Percentiles rank a stretch among this genome's conserved stretches.
Conservation (phyloP, 1,139 yeast genomes). For the Debaryomycetaceae sp. region DNA sequence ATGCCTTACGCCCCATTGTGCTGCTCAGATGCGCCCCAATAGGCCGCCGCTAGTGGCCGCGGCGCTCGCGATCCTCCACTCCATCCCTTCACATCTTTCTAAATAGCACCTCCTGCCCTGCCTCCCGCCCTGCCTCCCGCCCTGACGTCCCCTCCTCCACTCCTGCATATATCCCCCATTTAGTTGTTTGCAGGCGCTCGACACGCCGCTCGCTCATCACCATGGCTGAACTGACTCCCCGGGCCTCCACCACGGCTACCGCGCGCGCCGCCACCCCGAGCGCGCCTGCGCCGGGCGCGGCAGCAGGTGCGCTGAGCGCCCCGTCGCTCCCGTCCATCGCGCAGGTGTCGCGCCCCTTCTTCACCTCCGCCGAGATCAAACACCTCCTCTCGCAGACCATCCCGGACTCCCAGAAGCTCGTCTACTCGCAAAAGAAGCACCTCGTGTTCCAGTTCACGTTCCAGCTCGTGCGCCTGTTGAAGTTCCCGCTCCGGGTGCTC, state of each 20-base stretch:
- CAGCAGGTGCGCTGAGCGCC: too few relatives aligned
- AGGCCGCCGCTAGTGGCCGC: too few relatives aligned
- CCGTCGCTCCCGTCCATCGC: slow-evolving; percentile 20
- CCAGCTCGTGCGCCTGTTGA: slow-evolving; percentile 48
- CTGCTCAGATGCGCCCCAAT: too few relatives aligned
- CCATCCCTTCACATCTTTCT: too few relatives aligned
- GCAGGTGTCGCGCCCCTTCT: slow-evolving; percentile 63
- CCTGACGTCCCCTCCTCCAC: too few relatives aligned
- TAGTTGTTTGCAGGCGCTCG: too few relatives aligned
- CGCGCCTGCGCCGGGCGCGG: not conserved
- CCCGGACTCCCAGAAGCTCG: slow-evolving; percentile 41
- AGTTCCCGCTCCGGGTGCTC: slow-evolving; percentile 63
- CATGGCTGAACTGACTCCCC: not conserved
- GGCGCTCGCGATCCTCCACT: too few relatives aligned
- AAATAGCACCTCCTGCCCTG: too few relatives aligned
- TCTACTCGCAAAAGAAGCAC: slow-evolving; percentile 48
- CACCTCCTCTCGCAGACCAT: slow-evolving; percentile 51
- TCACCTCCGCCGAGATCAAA: slow-evolving; percentile 53
- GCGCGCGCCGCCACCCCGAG: not conserved
- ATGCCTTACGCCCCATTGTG: too few relatives aligned
- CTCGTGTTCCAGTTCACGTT: slow-evolving; percentile 53
- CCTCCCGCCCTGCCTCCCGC: too few relatives aligned
- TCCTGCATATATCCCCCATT: too few relatives aligned
- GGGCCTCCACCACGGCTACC: too few relatives aligned
- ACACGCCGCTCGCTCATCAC: slow-evolving; percentile 1